Conservation (phyloP, 2,329 filamentous ascomycete species). For the Claviceps citrina region DNA sequence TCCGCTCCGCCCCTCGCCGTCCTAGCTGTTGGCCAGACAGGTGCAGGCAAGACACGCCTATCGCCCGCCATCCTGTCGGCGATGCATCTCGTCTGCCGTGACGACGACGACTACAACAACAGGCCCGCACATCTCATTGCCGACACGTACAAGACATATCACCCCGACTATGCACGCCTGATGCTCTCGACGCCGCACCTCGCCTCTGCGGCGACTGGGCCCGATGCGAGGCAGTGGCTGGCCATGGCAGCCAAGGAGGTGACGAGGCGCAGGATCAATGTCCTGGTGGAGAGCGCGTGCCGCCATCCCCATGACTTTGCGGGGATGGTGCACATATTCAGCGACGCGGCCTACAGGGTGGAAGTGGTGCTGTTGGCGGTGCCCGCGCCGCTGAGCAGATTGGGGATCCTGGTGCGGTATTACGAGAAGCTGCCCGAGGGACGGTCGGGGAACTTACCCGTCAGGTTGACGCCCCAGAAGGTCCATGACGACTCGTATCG, state of each 20-base stretch:
- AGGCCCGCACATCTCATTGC: constrained; percentile 28
- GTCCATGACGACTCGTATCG: constrained; percentile 32
- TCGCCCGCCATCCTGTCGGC: constrained; percentile 23
- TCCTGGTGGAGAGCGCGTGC: constrained; percentile 30
- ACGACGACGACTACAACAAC: too few relatives aligned
- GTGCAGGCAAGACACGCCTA: constrained; percentile 31
- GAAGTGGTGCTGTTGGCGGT: constrained; percentile 28
- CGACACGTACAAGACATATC: constrained; percentile 34
- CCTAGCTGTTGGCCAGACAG: constrained; percentile 31
- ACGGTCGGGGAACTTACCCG: constrained; percentile 19
- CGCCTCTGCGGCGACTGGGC: constrained; percentile 23
- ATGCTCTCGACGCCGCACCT: constrained; percentile 17
- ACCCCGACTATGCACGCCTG: constrained; percentile 25
- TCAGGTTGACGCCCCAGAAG: constrained; percentile 25
- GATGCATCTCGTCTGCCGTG: constrained; percentile 10
- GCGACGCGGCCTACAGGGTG: constrained; percentile 20
- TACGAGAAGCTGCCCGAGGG: constrained; percentile 21
- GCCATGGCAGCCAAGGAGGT: constrained; percentile 22
- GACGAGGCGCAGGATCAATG: constrained; percentile 17
- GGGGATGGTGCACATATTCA: constrained; percentile 20
- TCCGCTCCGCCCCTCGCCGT: constrained; percentile 21
- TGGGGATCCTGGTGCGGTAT: constrained; percentile 28
- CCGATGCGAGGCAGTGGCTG: constrained; percentile 30
- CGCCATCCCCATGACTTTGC: constrained; percentile 27
- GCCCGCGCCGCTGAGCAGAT: constrained; percentile 23